These are phyloP conservation scores for Penicillium sclerotiorum DNA, from an alignment of 2,329 filamentous ascomycete species.

Conservation along the genomic window DNA sequence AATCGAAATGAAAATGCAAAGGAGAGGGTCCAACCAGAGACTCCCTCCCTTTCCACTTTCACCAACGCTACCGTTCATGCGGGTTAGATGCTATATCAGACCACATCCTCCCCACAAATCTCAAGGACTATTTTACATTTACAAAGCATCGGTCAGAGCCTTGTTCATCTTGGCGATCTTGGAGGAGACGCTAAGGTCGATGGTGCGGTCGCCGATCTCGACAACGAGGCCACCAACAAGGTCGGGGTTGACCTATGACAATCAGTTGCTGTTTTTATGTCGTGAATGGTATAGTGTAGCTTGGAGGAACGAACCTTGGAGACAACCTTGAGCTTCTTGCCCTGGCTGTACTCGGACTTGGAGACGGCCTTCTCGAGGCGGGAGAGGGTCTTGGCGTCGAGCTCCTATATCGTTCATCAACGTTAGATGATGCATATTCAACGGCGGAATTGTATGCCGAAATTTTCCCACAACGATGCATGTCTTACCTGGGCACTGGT, in stretches of 20 bases:
- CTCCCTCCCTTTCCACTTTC: conserved; percentile 15
- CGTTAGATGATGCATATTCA: neutral
- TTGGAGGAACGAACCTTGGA: conserved; percentile 67
- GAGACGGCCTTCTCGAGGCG: conserved; percentile 84
- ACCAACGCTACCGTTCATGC: conserved; percentile 31
- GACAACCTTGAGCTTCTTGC: conserved; percentile 98
- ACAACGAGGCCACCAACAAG: conserved; percentile 92
- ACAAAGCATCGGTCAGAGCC: conserved; percentile 93
- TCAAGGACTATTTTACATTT: conserved; percentile 56
- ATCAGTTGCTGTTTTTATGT: neutral
- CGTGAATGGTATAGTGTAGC: neutral
- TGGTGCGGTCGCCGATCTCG: conserved; percentile 96
- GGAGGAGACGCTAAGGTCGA: conserved; percentile 92
- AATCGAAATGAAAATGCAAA: conserved; percentile 21
- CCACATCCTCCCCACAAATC: conserved; percentile 23
- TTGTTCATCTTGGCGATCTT: conserved; percentile 99
- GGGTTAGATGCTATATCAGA: conserved; percentile 28
- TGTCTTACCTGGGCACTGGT: conserved; percentile 80
- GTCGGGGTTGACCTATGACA: conserved; percentile 79
- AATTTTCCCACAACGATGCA: neutral
- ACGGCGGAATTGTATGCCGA: neutral
- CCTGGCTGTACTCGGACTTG: conserved; percentile 86
- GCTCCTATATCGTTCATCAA: conserved; percentile 56
- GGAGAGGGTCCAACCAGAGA: conserved; percentile 5
- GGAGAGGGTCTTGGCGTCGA: conserved; percentile 82